These are phyloP conservation scores for Brasilioporus rufonigricans DNA, from an alignment of 768 basidiomycete genomes.

Conservation along the genomic window DNA sequence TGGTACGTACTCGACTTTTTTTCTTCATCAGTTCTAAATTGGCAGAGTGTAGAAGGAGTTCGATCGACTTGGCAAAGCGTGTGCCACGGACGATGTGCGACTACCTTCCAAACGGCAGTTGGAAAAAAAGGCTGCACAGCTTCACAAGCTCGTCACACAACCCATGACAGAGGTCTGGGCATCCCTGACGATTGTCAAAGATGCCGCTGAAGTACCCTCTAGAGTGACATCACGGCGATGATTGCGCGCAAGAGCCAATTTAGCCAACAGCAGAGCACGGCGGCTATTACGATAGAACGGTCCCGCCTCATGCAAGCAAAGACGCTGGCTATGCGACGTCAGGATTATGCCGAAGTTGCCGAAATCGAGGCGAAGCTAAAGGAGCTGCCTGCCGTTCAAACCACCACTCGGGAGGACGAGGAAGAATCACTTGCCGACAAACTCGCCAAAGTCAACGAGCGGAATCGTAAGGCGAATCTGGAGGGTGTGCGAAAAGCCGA, in stretches of 20 bases:
- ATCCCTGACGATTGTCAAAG: slow-evolving; percentile 4
- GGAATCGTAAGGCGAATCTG: slow-evolving; percentile 81
- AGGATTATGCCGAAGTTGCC: slow-evolving; percentile 62
- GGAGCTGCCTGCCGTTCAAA: slow-evolving; percentile 37
- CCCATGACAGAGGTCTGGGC: slow-evolving; percentile 75
- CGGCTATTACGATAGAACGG: slow-evolving; percentile 49
- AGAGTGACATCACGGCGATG: slow-evolving; percentile 86
- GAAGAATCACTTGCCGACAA: slow-evolving; percentile 40
- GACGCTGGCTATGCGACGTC: slow-evolving; percentile 70
- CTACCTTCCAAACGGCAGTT: slow-evolving; percentile 67
- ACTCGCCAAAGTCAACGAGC: slow-evolving; percentile 82
- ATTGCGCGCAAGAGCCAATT: slow-evolving; percentile 61
- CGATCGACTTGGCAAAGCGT: slow-evolving; percentile 50
- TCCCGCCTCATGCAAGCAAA: slow-evolving; percentile 69
- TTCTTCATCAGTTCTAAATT: slow-evolving; percentile 9
- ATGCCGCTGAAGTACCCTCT: slow-evolving; percentile 13
- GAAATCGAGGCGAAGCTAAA: slow-evolving; percentile 63
- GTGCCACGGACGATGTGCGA: slow-evolving; percentile 51
- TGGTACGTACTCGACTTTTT: slow-evolving; percentile 43
- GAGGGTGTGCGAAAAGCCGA: slow-evolving; percentile 82
- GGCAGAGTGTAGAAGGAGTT: slow-evolving; percentile 61
- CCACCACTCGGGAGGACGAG: slow-evolving; percentile 22
- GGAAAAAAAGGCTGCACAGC: slow-evolving; percentile 62
- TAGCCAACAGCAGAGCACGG: slow-evolving; percentile 32
- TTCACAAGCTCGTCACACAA: slow-evolving; percentile 56